Percentiles rank a stretch among this genome's conserved stretches.
Conservation (phyloP, 768 basidiomycete genomes). For the Russula compacta region DNA sequence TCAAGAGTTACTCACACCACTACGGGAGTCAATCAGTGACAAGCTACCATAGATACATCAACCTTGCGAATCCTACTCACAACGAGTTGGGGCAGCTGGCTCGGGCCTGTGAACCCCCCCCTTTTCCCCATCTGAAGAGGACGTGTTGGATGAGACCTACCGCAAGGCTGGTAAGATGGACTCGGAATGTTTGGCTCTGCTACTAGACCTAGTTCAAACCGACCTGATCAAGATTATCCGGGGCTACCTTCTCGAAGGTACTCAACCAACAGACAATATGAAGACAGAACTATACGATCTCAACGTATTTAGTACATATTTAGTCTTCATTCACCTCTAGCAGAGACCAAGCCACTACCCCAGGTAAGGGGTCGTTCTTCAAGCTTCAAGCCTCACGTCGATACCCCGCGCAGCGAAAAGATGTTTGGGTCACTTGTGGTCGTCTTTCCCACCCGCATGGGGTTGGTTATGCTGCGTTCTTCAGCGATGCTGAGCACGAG, state of each 20-base stretch:
- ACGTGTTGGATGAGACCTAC: background rate
- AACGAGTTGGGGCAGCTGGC: background rate
- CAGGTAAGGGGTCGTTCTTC: slow-evolving; percentile 32
- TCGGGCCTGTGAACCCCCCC: background rate
- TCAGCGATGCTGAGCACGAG: slow-evolving; percentile 39
- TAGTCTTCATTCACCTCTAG: background rate
- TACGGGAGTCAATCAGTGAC: slow-evolving; percentile 5
- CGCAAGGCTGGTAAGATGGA: slow-evolving; percentile 1
- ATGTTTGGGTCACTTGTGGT: slow-evolving; percentile 49
- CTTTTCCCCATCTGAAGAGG: background rate
- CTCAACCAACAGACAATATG: background rate
- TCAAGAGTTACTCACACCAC: background rate
- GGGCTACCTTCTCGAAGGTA: background rate
- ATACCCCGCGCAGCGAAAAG: slow-evolving; percentile 34
- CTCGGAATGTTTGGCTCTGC: background rate
- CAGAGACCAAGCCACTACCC: background rate
- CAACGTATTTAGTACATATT: background rate
- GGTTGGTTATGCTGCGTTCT: slow-evolving; percentile 40
- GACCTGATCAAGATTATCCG: background rate
- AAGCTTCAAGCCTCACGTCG: slow-evolving; percentile 40
- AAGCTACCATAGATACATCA: slow-evolving; percentile 11
- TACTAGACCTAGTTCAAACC: background rate
- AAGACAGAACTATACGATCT: background rate
- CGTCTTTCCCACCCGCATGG: slow-evolving; percentile 40
- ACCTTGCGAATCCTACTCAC: background rate